Base-by-base conservation (phyloP, 495 filamentous ascomycete genomes). In the Pyrenula massariospora region DNA sequence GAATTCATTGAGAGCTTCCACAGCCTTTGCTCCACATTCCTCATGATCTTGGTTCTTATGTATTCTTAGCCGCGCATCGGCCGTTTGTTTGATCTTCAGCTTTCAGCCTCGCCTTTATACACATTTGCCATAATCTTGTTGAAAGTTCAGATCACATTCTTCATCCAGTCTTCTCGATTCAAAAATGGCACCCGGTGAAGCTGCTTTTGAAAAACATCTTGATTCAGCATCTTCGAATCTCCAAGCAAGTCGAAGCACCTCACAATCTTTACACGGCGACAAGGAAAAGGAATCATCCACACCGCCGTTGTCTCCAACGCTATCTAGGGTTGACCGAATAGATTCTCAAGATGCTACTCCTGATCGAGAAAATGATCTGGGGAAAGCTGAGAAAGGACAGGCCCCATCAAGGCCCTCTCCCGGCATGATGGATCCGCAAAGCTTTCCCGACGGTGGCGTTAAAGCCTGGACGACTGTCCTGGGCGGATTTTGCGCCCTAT, bases 381-480 rank as follows among this genome's bases (percentile, higher is more conserved):
- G 31, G 15, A 15, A 5, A 8, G 31, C 31, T 42, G 31, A 42
- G 31, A 42, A 42, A 15, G 31, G 31, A 8, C 5, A 42, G 8
- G 8, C 31, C 8, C 15, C 31, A 42, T 42, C 31, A 15, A 15
- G 31, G 5, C 31, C 31, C 5, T 15, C 31, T 42, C 31, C 31
- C 15, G 31, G 31, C 8, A 8, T 42, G 31, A 42, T 42, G 31
- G 8, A 20, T 19, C 55, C 31, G 5, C 15, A 5, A 15, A 42
- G 31, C 2, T 85, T 81, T 58, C 85, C 85, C 0, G 86, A 89
- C 66, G 84, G 84, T 51, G 86, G 86, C 1, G 25, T 72, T 3
- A 66, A 78, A 56, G 86, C 86, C n/a, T 89, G 86, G 84, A 64
- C 83, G 25, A 74, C 76, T 0, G 84, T 89, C 0, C 58, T 80